Conservation (phyloP, 192 early-diverging fungal species). For the Geranomyces michiganensis region DNA sequence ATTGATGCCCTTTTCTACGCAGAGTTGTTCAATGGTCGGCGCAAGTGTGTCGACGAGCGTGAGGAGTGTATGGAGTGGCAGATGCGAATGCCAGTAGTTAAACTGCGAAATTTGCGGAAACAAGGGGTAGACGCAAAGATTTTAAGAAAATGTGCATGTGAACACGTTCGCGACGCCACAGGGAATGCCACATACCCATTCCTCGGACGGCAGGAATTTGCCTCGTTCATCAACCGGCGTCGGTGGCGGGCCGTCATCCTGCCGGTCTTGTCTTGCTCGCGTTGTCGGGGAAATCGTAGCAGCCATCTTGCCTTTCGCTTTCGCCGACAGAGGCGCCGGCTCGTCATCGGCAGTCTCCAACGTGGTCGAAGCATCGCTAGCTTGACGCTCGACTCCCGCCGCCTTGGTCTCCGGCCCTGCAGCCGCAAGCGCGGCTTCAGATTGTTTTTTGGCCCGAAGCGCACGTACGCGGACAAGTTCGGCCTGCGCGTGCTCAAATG, state of each 20-base stretch:
- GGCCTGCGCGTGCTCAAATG: slow-evolving; percentile 62
- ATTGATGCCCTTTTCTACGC: slow-evolving; percentile 59
- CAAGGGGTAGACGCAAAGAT: not conserved
- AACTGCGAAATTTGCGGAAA: slow-evolving; percentile 37
- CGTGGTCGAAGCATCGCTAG: slow-evolving; percentile 7
- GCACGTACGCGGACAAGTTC: slow-evolving; percentile 64
- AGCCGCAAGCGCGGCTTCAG: not conserved
- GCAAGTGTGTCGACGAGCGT: slow-evolving; percentile 66
- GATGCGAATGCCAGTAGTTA: slow-evolving; percentile 64
- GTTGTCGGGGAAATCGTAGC: slow-evolving; percentile 34
- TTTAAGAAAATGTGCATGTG: too few relatives aligned
- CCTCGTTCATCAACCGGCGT: slow-evolving; percentile 47
- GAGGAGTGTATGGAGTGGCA: slow-evolving; percentile 73
- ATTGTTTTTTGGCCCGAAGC: slow-evolving; percentile 39
- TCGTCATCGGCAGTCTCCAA: slow-evolving; percentile 25
- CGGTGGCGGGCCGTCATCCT: not conserved
- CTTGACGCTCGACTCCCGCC: not conserved
- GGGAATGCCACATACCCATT: slow-evolving; percentile 59
- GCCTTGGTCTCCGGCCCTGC: not conserved
- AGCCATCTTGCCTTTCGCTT: slow-evolving; percentile 73
- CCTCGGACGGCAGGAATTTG: slow-evolving; percentile 69
- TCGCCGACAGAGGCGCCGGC: slow-evolving; percentile 65
- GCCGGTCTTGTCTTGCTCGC: not conserved
- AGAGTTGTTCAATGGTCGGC: slow-evolving; percentile 69
- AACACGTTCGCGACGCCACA: too few relatives aligned